Evolutionary conservation across 192 early-diverging fungal species (phyloP), one percentile per base, ranked within the genome.

Genomic region (Podila minutissima): DNA sequence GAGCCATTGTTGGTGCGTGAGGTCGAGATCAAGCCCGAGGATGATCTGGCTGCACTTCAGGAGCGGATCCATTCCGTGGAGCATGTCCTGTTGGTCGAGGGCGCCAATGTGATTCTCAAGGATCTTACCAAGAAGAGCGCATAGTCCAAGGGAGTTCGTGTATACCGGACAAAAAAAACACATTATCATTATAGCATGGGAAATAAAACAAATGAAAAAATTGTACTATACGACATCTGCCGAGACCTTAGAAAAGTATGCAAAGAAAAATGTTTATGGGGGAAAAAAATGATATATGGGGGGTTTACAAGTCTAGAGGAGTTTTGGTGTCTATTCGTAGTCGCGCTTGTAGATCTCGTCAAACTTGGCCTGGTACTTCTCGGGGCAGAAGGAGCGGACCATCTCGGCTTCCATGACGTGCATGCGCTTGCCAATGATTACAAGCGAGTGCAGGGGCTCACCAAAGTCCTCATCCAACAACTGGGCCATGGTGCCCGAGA

Each of bases 391-490:
- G 35, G 86, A 87, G 63, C 91, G 86, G 66, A 99, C 83, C 68
- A 95, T 89, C 57, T 98, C 95, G 20, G 93, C 93, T 82, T 99
- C 98, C 82, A 99, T 89, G 66, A 93, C 87, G 81, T 99, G 98
- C 92, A 99, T 94, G 65, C 89, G 86, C 57, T 85, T 87, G 28
- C 98, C 98, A 37, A 96, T 89, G 53, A 99, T 72, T 11, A 99
- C 92, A 28, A 99, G 88, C 15, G 96, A 97, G 85, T 99, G 98
- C 81, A 99, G 82, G 33, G 98, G 98, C 46, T 83, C 86, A 28
- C 98, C 98, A 87, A 99, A 98, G 82, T 99, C 98, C 19, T 86
- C 91, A 8, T 88, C 82, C 7, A 93, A 73, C 50, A 99, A 87
- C 81, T 99, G 94, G 31, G 86, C 81, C 63, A 99, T 87, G 3